phyloP scores from a whole-genome alignment of 495 filamentous ascomycete species.

The Beverwykella pulmonaria region DNA sequence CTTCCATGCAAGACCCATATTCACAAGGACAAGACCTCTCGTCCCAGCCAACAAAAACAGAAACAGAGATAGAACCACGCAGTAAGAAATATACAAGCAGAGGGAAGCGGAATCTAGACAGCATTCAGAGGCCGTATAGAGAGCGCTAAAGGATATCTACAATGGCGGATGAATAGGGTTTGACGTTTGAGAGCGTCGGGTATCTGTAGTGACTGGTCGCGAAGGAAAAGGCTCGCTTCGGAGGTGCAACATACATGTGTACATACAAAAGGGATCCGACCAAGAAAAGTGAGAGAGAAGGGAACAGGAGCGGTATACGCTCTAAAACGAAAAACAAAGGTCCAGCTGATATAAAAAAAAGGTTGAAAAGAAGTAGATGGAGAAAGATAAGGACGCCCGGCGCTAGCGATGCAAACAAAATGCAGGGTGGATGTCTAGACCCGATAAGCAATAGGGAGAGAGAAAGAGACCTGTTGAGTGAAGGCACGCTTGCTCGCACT shows the following conservation, averaged over 20 bases:
- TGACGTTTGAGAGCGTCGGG: constrained; percentile 27
- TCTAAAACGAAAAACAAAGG: background rate
- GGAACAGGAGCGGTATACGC: background rate
- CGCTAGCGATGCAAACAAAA: constrained; percentile 37
- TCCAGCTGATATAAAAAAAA: background rate
- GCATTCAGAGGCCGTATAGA: background rate
- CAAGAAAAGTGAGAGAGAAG: background rate
- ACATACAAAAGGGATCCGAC: background rate
- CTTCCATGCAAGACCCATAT: constrained; percentile 10
- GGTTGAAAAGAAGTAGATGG: background rate
- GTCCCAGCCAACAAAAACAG: constrained; percentile 6
- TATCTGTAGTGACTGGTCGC: constrained; percentile 39
- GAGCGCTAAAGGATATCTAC: constrained; percentile 13
- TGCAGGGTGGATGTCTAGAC: background rate
- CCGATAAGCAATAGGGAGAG: background rate
- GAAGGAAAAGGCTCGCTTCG: constrained; percentile 19
- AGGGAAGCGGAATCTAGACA: constrained; percentile 8
- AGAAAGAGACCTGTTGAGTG: constrained; percentile 3
- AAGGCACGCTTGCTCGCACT: constrained; percentile 14
- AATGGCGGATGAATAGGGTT: background rate
- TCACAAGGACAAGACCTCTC: constrained; percentile 19
- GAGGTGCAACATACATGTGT: background rate
- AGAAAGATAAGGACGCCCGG: constrained; percentile 25
- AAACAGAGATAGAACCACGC: background rate
- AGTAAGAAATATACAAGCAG: constrained; percentile 3